Conservation (phyloP, 73 alveolate species). For the Breviolum minutum region DNA sequence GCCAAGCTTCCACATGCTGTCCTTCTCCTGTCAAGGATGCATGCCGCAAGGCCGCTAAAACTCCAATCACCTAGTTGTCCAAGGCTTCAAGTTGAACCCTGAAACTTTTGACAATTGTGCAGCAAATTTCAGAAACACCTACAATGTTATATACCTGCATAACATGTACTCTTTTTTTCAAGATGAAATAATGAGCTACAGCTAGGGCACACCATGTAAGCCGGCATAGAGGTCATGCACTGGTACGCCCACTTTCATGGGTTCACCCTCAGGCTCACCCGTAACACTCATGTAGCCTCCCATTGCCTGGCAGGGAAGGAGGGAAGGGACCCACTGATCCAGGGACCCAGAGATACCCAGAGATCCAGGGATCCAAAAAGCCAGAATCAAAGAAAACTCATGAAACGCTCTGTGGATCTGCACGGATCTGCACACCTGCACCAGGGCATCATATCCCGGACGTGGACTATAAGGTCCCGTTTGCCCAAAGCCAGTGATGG, state of each 20-base stretch:
- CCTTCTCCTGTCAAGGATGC: slow-evolving; percentile 61
- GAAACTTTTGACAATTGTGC: no score
- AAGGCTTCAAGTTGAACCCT: background rate
- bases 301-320: slow-evolving; percentile 31
- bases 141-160: no score
- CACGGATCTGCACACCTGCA: background rate
- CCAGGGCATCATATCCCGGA: slow-evolving; percentile 37
- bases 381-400: no score
- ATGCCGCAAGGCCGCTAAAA: slow-evolving; percentile 75
- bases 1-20: slow-evolving; percentile 76
- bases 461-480: slow-evolving; percentile 82
- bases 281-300: slow-evolving; percentile 93
- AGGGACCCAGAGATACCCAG: background rate
- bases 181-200: no score
- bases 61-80: slow-evolving; percentile 47
- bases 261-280: slow-evolving; percentile 80
- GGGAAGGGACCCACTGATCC: background rate
- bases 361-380: background rate
- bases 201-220: slow-evolving; percentile 18
- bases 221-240: slow-evolving; percentile 72
- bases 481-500: slow-evolving; percentile 92
- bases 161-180: no score
- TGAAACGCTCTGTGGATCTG: no score
- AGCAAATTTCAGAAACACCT: no score
- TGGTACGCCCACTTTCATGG: slow-evolving; percentile 86